phyloP scores from a whole-genome alignment of 2,329 filamentous ascomycete species.

The Tolypocladium endophyticum region DNA sequence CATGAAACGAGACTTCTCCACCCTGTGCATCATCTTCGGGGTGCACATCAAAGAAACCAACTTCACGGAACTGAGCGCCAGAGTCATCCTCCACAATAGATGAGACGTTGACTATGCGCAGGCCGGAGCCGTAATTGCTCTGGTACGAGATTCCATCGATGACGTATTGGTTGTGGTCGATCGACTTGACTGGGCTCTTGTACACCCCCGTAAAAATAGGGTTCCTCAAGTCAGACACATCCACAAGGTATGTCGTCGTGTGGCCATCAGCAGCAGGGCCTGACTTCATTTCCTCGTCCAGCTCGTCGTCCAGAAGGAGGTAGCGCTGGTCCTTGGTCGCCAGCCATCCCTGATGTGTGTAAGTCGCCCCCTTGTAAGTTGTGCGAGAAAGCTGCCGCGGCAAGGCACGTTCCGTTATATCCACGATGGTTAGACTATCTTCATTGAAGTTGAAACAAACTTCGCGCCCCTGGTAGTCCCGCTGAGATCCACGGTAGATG shows the following conservation, averaged over 20 bases:
- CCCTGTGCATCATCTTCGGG: constrained; percentile 36
- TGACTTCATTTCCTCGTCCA: constrained; percentile 32
- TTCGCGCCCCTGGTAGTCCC: constrained; percentile 25
- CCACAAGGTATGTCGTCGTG: constrained; percentile 36
- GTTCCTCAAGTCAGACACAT: constrained; percentile 26
- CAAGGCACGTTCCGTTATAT: constrained; percentile 35
- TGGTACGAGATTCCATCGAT: constrained; percentile 31
- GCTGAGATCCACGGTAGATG: constrained; percentile 38
- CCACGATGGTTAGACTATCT: constrained; percentile 22
- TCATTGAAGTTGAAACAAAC: constrained; percentile 16
- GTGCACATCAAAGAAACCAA: constrained; percentile 34
- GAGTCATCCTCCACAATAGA: constrained; percentile 23
- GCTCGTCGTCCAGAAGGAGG: constrained; percentile 36
- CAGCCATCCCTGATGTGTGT: constrained; percentile 46
- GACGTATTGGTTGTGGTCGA: constrained; percentile 38
- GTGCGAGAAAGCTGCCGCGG: constrained; percentile 38
- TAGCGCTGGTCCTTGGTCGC: constrained; percentile 30
- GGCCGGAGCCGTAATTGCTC: constrained; percentile 34
- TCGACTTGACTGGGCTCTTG: constrained; percentile 24
- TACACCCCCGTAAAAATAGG: constrained; percentile 28
- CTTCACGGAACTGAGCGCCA: constrained; percentile 26
- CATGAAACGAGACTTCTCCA: constrained; percentile 29
- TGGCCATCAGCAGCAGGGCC: constrained; percentile 23
- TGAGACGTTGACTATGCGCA: constrained; percentile 24
- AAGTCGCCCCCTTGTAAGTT: constrained; percentile 40